Evolutionary conservation across 140 eudicot genomes (phyloP).

Genomic region (Erigeron philadelphicus): DNA sequence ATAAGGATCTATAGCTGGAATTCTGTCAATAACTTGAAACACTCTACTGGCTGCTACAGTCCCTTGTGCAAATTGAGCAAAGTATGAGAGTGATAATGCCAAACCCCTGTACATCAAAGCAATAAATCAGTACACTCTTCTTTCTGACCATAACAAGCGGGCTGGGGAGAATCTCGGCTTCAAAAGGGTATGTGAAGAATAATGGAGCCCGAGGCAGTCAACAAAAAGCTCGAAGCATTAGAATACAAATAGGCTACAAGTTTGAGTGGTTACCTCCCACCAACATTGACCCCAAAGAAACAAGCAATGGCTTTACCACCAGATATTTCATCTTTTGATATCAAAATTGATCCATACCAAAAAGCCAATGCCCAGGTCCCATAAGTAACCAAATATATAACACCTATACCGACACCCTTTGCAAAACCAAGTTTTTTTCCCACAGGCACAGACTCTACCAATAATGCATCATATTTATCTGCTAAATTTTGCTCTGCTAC

Average conservation of each 20-base stretch:
- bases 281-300: slow-evolving; percentile 84
- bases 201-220: too few species aligned
- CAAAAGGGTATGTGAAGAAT: too few species aligned
- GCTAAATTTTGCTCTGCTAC: slow-evolving; percentile 63
- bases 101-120: slow-evolving; percentile 47
- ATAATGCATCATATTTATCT: slow-evolving; percentile 43
- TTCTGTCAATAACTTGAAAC: slow-evolving; percentile 67
- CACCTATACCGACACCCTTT: slow-evolving; percentile 73
- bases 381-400: slow-evolving; percentile 72
- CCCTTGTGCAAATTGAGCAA: slow-evolving; percentile 85
- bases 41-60: slow-evolving; percentile 82
- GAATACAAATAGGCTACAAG: too few species aligned
- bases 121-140: too few species aligned
- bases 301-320: slow-evolving; percentile 85
- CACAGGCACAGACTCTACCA: slow-evolving; percentile 51
- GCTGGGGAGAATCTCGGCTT: neutral
- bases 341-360: slow-evolving; percentile 80
- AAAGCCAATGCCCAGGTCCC: slow-evolving; percentile 88
- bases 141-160: neutral
- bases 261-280: slow-evolving; percentile 52
- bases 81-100: slow-evolving; percentile 64
- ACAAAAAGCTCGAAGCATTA: too few species aligned
- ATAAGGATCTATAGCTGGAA: slow-evolving; percentile 73
- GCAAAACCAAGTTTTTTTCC: slow-evolving; percentile 80
- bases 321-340: slow-evolving; percentile 40